Percentiles rank a stretch among this genome's conserved stretches.
Evolutionary conservation across 192 early-diverging fungal species (phyloP).

Genomic region (Coemansia sp.): DNA sequence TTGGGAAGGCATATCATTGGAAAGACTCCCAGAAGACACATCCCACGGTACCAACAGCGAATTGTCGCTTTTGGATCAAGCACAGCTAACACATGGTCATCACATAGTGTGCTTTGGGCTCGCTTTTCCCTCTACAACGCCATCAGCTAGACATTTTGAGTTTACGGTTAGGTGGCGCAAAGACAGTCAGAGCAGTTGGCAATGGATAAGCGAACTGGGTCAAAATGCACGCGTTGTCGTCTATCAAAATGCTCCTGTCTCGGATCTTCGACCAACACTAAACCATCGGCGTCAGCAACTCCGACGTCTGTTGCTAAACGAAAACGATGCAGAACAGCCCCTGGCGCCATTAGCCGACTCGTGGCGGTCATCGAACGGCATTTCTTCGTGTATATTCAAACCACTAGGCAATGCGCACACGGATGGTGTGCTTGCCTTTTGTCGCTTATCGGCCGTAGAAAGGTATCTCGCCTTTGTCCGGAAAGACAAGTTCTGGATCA

Average conservation of each 20-base stretch:
- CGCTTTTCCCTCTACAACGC: neutral
- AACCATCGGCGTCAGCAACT: constrained; percentile 35
- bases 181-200: constrained; percentile 11
- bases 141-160: constrained; percentile 23
- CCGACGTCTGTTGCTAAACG: neutral
- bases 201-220: constrained; percentile 24
- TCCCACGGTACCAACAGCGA: neutral
- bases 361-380: constrained; percentile 19
- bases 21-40: neutral
- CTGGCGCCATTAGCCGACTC: constrained; percentile 22
- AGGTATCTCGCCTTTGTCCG: constrained; percentile 37
- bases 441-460: constrained; percentile 19
- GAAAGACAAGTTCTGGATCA: constrained; percentile 39
- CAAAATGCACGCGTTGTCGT: constrained; percentile 36
- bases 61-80: constrained; percentile 19
- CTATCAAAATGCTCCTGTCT: constrained; percentile 2
- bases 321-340: neutral
- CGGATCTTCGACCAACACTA: neutral
- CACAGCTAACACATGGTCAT: constrained; percentile 12
- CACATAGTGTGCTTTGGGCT: neutral
- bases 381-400: constrained; percentile 35
- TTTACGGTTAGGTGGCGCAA: constrained; percentile 44
- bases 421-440: constrained; percentile 2
- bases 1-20: constrained; percentile 25
- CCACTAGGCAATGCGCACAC: neutral